Evolutionary conservation across 306 rosid genomes (phyloP).

Genomic region (Leucaena leucocephala): DNA sequence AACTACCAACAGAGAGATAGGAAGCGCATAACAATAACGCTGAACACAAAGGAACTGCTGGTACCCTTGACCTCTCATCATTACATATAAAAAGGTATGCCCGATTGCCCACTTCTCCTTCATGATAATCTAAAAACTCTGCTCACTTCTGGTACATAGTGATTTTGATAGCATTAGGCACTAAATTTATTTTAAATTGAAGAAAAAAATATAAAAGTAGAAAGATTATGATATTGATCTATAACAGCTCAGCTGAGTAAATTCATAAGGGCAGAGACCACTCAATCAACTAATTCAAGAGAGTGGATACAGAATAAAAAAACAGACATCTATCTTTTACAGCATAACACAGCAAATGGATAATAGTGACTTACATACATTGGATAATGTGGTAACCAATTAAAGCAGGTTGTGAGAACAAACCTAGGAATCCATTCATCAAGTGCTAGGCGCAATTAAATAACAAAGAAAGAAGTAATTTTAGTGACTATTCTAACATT

Average conservation of each 20-base stretch:
- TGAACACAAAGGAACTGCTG: slow-evolving; percentile 20
- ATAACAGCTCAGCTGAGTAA: background rate
- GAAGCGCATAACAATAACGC: slow-evolving; percentile 19
- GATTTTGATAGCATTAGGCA: background rate
- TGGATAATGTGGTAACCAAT: background rate
- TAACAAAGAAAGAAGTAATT: background rate
- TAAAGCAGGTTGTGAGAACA: background rate
- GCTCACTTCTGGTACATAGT: background rate
- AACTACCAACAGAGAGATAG: slow-evolving; percentile 12
- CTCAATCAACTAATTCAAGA: slow-evolving; percentile 1
- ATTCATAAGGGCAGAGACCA: slow-evolving; percentile 4
- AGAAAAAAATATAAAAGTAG: background rate
- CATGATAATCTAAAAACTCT: background rate
- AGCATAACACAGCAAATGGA: no score
- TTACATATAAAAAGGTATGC: background rate
- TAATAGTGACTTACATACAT: background rate
- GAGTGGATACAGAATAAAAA: background rate
- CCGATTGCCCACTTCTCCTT: slow-evolving; percentile 13
- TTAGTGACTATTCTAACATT: no score
- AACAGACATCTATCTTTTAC: background rate
- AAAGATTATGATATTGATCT: background rate
- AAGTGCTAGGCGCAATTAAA: slow-evolving; percentile 7
- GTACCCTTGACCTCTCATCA: slow-evolving; percentile 8
- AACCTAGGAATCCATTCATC: background rate
- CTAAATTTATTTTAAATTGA: background rate